phyloP scores from a whole-genome alignment of 495 filamentous ascomycete species.

The Penicillium macrosclerotiorum region DNA sequence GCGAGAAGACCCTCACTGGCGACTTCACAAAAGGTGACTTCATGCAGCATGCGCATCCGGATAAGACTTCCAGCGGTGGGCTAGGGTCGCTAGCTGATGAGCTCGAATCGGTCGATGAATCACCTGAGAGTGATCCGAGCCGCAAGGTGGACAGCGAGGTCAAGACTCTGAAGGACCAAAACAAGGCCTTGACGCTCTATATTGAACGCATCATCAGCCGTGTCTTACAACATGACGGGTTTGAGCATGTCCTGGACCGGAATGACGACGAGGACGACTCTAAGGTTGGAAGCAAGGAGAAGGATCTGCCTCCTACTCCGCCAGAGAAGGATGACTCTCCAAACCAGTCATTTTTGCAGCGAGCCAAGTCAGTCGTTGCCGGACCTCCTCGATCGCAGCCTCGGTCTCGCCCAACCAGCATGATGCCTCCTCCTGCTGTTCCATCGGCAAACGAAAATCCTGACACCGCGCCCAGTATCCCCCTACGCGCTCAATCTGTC shows the following conservation, averaged over 20 bases:
- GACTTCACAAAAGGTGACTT: conserved; percentile 87
- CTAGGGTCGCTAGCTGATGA: conserved; percentile 81
- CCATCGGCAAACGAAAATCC: conserved; percentile 61
- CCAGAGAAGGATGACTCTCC: conserved; percentile 54
- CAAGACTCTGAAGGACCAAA: conserved; percentile 83
- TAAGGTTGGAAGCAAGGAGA: conserved; percentile 50
- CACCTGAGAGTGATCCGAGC: conserved; percentile 55
- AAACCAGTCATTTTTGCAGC: conserved; percentile 63
- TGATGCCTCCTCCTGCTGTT: conserved; percentile 50
- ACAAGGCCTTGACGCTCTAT: conserved; percentile 94
- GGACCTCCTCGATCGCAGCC: conserved; percentile 39
- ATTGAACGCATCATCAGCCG: conserved; percentile 98
- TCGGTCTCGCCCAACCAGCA: conserved; percentile 61
- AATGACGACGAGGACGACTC: conserved; percentile 58
- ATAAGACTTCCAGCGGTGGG: conserved; percentile 36
- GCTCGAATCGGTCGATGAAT: conserved; percentile 62
- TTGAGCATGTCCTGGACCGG: conserved; percentile 75
- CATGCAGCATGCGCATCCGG: conserved; percentile 54
- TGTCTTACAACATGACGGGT: conserved; percentile 88
- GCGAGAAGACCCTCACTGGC: conserved; percentile 89
- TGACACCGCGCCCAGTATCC: conserved; percentile 80
- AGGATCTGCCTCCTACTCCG: conserved; percentile 82
- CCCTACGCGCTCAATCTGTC: conserved; percentile 66
- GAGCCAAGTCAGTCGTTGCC: conserved; percentile 70
- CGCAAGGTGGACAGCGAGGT: conserved; percentile 75